Evolutionary conservation across 2,329 filamentous ascomycete genomes (phyloP).

Genomic region (Claviceps cyperi): DNA sequence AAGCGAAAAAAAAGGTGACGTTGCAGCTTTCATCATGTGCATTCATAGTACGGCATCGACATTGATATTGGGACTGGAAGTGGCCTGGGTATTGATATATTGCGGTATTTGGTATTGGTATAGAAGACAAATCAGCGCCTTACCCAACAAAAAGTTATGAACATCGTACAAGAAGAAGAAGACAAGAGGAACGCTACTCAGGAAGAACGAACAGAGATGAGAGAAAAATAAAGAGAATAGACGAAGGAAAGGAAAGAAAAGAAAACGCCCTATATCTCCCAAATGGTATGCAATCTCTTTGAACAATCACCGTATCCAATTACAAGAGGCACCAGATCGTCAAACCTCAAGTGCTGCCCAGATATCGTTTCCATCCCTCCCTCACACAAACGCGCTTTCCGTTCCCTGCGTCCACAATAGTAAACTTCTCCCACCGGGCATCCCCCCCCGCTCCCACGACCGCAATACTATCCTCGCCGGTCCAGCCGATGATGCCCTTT

Average conservation of each 20-base stretch:
- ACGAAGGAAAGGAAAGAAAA: neutral
- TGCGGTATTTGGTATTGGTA: neutral
- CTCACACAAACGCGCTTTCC: slow-evolving; percentile 52
- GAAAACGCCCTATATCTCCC: neutral
- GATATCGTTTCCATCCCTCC: slow-evolving; percentile 73
- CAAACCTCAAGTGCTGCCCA: slow-evolving; percentile 27
- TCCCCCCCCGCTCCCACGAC: slow-evolving; percentile 69
- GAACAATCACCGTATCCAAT: neutral
- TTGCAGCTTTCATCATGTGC: neutral
- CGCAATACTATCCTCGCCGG: slow-evolving; percentile 55
- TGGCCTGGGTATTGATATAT: too few relatives aligned
- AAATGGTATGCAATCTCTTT: neutral
- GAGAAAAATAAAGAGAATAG: neutral
- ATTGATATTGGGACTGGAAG: too few relatives aligned
- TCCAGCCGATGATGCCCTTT: slow-evolving; percentile 81
- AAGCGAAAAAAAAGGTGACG: neutral
- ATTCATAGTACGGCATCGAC: neutral
- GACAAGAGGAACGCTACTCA: neutral
- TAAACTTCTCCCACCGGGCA: slow-evolving; percentile 78
- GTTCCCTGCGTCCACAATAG: slow-evolving; percentile 52
- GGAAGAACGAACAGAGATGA: too few relatives aligned
- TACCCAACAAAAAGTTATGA: neutral
- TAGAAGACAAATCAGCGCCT: neutral
- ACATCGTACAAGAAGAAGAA: neutral
- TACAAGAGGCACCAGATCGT: neutral